Conservation (phyloP, 768 basidiomycete genomes). For the Glaciozyma martinii region DNA sequence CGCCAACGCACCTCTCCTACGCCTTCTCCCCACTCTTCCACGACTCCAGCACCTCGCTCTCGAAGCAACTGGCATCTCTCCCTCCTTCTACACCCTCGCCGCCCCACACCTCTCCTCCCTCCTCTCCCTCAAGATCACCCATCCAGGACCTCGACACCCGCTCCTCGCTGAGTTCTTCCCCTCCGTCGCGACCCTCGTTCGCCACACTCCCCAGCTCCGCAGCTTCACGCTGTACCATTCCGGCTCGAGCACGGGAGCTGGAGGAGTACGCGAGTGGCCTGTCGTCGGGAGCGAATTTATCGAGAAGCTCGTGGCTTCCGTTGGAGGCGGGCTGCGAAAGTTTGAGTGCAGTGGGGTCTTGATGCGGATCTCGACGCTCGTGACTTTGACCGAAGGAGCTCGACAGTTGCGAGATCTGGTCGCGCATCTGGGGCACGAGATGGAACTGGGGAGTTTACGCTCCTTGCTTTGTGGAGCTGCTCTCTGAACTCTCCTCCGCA, state of each 20-base stretch:
- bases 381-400: not conserved
- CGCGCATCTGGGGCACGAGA: slow-evolving; percentile 12
- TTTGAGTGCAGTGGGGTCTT: slow-evolving; percentile 17
- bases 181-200: slow-evolving; percentile 12
- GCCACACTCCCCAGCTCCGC: not conserved
- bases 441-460: slow-evolving; percentile 5
- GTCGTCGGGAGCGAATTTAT: not conserved
- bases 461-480: not conserved
- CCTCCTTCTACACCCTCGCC: slow-evolving; percentile 11
- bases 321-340: slow-evolving; percentile 14
- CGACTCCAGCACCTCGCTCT: slow-evolving; percentile 23
- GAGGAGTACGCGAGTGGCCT: slow-evolving; percentile 16
- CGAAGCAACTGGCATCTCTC: slow-evolving; percentile 20
- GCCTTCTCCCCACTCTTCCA: slow-evolving; percentile 6
- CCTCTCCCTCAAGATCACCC: slow-evolving; percentile 22
- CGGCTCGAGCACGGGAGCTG: not conserved
- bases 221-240: slow-evolving; percentile 28
- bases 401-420: slow-evolving; percentile 12
- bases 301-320: not conserved
- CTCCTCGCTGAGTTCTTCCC: slow-evolving; percentile 17
- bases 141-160: slow-evolving; percentile 22
- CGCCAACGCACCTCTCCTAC: slow-evolving; percentile 1
- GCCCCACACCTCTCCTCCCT: slow-evolving; percentile 10
- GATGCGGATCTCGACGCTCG: slow-evolving; percentile 3
- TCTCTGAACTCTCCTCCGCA: not conserved